These are phyloP conservation scores for Oryza glumipatula DNA, from an alignment of 176 grass and related monocot genomes.

Conservation along the genomic window DNA sequence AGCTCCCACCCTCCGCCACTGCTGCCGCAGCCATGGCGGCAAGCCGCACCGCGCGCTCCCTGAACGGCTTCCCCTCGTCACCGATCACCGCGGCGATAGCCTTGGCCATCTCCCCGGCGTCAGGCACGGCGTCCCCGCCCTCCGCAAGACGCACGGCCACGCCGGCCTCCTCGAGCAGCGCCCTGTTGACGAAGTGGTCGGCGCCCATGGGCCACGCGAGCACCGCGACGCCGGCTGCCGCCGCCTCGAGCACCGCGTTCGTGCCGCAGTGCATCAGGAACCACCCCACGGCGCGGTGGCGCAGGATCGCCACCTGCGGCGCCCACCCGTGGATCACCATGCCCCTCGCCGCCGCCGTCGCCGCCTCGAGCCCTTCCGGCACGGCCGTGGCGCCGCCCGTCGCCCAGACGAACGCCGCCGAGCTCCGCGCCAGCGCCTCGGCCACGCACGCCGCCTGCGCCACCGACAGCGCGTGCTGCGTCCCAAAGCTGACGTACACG, in stretches of 20 bases:
- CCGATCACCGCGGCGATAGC: slow-evolving; percentile 17
- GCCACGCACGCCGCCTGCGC: slow-evolving; percentile 43
- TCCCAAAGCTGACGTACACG: slow-evolving; percentile 62
- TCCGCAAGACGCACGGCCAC: slow-evolving; percentile 45
- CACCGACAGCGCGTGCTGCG: slow-evolving; percentile 35
- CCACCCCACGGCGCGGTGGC: slow-evolving; percentile 55
- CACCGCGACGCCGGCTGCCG: slow-evolving; percentile 49
- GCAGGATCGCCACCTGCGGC: slow-evolving; percentile 58
- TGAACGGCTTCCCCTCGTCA: slow-evolving; percentile 6
- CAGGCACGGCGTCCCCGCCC: slow-evolving; percentile 39
- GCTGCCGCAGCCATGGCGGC: slow-evolving; percentile 11
- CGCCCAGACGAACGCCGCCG: slow-evolving; percentile 56
- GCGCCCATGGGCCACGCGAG: slow-evolving; percentile 64
- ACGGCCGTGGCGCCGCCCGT: neutral
- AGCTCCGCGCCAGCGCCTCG: slow-evolving; percentile 45
- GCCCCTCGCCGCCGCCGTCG: slow-evolving; percentile 10
- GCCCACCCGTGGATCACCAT: slow-evolving; percentile 52
- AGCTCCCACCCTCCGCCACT: slow-evolving; percentile 42
- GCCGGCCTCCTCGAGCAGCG: slow-evolving; percentile 41
- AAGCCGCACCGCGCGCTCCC: slow-evolving; percentile 33
- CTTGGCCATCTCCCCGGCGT: slow-evolving; percentile 18
- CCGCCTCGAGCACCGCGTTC: slow-evolving; percentile 56
- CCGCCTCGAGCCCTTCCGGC: slow-evolving; percentile 29
- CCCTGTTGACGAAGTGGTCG: slow-evolving; percentile 57
- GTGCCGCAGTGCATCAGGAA: slow-evolving; percentile 61